phyloP scores from a whole-genome alignment of 805 yeast genomes.

The Candida palmyrensis region DNA sequence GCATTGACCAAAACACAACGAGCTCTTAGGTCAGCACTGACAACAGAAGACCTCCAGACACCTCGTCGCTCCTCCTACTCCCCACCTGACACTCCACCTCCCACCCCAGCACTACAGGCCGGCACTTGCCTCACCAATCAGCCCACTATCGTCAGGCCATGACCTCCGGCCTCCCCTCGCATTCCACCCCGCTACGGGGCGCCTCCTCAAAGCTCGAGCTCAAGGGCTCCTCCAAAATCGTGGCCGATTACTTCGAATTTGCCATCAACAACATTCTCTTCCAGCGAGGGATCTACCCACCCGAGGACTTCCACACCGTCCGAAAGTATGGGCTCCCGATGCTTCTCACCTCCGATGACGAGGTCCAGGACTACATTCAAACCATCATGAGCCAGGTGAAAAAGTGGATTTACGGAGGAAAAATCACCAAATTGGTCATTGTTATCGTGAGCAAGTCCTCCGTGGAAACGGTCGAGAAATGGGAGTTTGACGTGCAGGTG shows the following conservation, averaged over 20 bases:
- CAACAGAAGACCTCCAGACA: no score
- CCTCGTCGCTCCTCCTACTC: no score
- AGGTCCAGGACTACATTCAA: slow-evolving; percentile 63
- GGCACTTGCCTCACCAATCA: no score
- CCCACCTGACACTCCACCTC: not conserved
- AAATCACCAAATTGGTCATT: slow-evolving; percentile 62
- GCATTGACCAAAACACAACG: no score
- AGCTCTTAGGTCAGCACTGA: no score
- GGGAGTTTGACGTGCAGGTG: slow-evolving; percentile 74
- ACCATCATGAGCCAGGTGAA: slow-evolving; percentile 62
- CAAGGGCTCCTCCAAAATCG: slow-evolving; percentile 73
- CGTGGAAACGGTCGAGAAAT: slow-evolving; percentile 69
- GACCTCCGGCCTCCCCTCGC: no score
- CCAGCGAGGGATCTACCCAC: slow-evolving; percentile 86
- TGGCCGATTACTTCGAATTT: slow-evolving; percentile 81
- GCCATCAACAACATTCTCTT: slow-evolving; percentile 76
- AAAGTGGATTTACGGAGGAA: slow-evolving; percentile 69
- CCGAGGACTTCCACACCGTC: slow-evolving; percentile 75
- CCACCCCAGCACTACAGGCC: no score
- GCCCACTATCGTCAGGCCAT: not conserved
- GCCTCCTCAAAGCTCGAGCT: slow-evolving; percentile 47
- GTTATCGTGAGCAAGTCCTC: slow-evolving; percentile 67
- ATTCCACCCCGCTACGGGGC: not conserved
- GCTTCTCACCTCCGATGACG: slow-evolving; percentile 69
- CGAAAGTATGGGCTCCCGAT: slow-evolving; percentile 76